A percentile compares a stretch with the other conserved stretches of the same genome.
Evolutionary conservation across 768 basidiomycete species (phyloP).

Genomic region (Psilocybe cyanescens): DNA sequence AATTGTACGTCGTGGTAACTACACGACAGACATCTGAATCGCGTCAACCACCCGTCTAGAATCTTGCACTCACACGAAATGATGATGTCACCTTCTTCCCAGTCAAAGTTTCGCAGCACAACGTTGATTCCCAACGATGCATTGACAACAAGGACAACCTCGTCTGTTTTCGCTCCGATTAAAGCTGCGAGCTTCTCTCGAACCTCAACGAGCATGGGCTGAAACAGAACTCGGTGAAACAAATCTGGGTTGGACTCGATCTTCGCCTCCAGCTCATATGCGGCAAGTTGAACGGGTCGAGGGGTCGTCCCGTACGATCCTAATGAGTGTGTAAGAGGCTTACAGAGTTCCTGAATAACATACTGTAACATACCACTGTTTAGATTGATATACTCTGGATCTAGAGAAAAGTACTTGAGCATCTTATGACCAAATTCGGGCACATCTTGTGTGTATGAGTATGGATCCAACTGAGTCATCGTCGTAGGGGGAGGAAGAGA

Average conservation of each 20-base stretch:
- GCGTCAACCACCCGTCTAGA: neutral
- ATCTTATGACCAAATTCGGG: conserved; percentile 56
- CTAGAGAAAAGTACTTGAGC: conserved; percentile 58
- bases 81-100: conserved; percentile 70
- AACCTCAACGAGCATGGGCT: conserved; percentile 37
- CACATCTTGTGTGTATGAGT: conserved; percentile 15
- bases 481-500: conserved; percentile 3
- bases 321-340: conserved; percentile 21
- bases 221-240: conserved; percentile 47
- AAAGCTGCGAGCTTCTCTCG: conserved; percentile 55
- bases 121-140: conserved; percentile 70
- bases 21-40: neutral
- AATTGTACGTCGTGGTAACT: conserved; percentile 53
- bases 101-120: conserved; percentile 67
- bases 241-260: conserved; percentile 61
- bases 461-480: neutral
- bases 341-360: conserved; percentile 7
- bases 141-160: conserved; percentile 65
- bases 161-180: conserved; percentile 52
- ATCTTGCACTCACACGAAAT: conserved; percentile 51
- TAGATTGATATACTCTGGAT: conserved; percentile 63
- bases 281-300: conserved; percentile 49
- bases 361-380: conserved; percentile 53
- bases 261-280: conserved; percentile 40
- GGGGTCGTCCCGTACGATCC: conserved; percentile 66